A percentile compares a stretch with the other conserved stretches of the same genome.
These are phyloP conservation scores for Phytophthora tubulina DNA, from an alignment of 352 stramenopile species.

Conservation along the genomic window DNA sequence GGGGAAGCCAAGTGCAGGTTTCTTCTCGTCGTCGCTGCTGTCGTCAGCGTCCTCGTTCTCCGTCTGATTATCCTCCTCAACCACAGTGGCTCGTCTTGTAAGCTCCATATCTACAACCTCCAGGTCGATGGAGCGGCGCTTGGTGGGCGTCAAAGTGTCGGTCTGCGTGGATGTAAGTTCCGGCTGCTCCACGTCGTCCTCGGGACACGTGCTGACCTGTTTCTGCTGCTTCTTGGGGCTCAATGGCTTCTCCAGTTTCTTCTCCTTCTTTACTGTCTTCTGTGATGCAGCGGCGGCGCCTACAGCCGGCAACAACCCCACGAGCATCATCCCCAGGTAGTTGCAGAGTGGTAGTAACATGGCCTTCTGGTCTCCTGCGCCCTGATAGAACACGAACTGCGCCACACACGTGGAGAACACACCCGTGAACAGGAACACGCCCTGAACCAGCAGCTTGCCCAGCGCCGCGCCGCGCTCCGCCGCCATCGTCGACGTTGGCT, in stretches of 20 bases:
- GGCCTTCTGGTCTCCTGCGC: constrained; percentile 79
- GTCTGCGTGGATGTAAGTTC: constrained; percentile 34
- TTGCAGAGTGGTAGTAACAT: constrained; percentile 91
- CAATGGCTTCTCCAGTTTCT: neutral
- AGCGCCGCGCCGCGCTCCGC: constrained; percentile 4
- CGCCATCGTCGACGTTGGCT: constrained; percentile 1
- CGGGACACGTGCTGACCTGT: constrained; percentile 11
- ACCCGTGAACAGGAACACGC: constrained; percentile 83
- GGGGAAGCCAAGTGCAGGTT: constrained; percentile 19
- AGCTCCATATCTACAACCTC: constrained; percentile 53
- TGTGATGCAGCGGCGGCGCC: constrained; percentile 8
- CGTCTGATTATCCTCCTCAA: constrained; percentile 35
- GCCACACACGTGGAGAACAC: constrained; percentile 88
- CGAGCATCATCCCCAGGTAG: constrained; percentile 90
- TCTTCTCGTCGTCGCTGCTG: constrained; percentile 36
- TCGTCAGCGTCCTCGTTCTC: constrained; percentile 24
- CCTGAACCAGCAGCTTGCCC: constrained; percentile 54
- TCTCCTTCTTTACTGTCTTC: constrained; percentile 11
- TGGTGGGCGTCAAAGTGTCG: constrained; percentile 15
- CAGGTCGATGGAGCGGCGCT: constrained; percentile 21
- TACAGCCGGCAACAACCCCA: constrained; percentile 65
- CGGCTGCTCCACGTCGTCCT: constrained; percentile 46
- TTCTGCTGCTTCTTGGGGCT: constrained; percentile 2
- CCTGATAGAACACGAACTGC: constrained; percentile 89
- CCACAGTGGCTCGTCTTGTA: constrained; percentile 46